phyloP scores from a whole-genome alignment of 2,329 filamentous ascomycete genomes.

The Penicillium rolfsii region DNA sequence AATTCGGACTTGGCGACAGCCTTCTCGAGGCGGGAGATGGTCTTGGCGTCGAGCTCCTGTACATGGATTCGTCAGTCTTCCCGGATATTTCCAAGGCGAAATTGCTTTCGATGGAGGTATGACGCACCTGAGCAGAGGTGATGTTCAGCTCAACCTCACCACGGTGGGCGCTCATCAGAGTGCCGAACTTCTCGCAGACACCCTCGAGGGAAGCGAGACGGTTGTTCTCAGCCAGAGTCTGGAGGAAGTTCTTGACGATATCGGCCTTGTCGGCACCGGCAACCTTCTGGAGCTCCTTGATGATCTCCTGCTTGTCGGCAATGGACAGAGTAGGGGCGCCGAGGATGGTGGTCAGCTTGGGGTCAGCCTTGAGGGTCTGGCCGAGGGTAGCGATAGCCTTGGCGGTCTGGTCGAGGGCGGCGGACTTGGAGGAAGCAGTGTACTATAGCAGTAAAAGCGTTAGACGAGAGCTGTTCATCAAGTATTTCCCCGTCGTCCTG shows the following conservation, averaged over 20 bases:
- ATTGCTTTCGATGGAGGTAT: background rate
- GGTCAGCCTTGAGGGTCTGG: slow-evolving; percentile 75
- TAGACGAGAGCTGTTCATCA: slow-evolving; percentile 14
- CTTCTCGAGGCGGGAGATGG: slow-evolving; percentile 79
- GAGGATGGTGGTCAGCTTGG: slow-evolving; percentile 78
- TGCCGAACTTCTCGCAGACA: slow-evolving; percentile 82
- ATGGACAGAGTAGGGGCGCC: slow-evolving; percentile 75
- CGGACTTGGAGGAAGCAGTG: slow-evolving; percentile 90
- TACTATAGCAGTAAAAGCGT: slow-evolving; percentile 63
- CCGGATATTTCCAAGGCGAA: background rate
- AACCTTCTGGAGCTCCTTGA: slow-evolving; percentile 85
- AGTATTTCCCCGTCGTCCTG: background rate
- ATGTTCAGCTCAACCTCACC: slow-evolving; percentile 94
- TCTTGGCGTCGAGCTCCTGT: slow-evolving; percentile 83
- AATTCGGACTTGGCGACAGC: slow-evolving; percentile 89
- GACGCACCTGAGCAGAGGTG: slow-evolving; percentile 80
- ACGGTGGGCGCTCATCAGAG: slow-evolving; percentile 83
- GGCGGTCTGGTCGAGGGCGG: slow-evolving; percentile 80
- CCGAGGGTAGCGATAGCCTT: slow-evolving; percentile 74
- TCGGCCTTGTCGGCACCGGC: slow-evolving; percentile 71
- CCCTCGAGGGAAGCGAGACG: slow-evolving; percentile 79
- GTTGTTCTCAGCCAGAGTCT: slow-evolving; percentile 94
- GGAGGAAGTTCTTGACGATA: slow-evolving; percentile 91
- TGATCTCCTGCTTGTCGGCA: slow-evolving; percentile 81
- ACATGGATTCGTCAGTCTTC: background rate